Evolutionary conservation across 1,139 yeast species (phyloP).

Genomic region (Nakaseomyces delphensis): DNA sequence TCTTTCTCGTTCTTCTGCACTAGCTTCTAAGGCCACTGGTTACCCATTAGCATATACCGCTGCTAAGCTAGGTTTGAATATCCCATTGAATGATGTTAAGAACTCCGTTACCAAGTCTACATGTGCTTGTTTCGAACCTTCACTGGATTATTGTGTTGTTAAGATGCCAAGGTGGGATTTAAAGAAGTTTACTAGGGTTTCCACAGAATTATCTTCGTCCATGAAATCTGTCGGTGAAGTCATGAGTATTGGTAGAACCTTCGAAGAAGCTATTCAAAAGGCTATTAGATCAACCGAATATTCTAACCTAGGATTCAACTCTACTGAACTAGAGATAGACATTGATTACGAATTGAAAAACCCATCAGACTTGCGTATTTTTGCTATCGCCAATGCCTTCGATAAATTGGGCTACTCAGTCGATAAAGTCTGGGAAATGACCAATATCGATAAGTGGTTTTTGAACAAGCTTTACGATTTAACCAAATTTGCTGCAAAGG

Average conservation of each 20-base stretch:
- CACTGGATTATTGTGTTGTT: slow-evolving; percentile 93
- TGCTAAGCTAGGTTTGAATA: slow-evolving; percentile 91
- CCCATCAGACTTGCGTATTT: slow-evolving; percentile 93
- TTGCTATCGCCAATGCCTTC: slow-evolving; percentile 91
- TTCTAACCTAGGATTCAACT: slow-evolving; percentile 87
- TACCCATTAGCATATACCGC: slow-evolving; percentile 98
- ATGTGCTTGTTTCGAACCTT: slow-evolving; percentile 96
- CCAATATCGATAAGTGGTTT: slow-evolving; percentile 97
- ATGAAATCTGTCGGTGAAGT: slow-evolving; percentile 99
- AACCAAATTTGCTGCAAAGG: slow-evolving; percentile 57
- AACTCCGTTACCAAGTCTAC: slow-evolving; percentile 93
- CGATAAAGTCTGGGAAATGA: slow-evolving; percentile 83
- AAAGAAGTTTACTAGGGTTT: slow-evolving; percentile 89
- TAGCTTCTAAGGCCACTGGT: slow-evolving; percentile 98
- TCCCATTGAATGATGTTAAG: slow-evolving; percentile 83
- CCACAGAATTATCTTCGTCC: slow-evolving; percentile 78
- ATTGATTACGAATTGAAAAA: slow-evolving; percentile 86
- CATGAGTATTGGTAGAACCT: slow-evolving; percentile 95
- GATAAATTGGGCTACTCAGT: slow-evolving; percentile 73
- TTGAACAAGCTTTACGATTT: slow-evolving; percentile 73
- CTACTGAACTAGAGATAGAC: slow-evolving; percentile 81
- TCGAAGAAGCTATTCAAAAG: slow-evolving; percentile 96
- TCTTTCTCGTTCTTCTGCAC: slow-evolving; percentile 93
- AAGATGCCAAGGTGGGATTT: slow-evolving; percentile 99
- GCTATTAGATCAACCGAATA: slow-evolving; percentile 96